Percentiles rank a stretch among this genome's conserved stretches.
These are phyloP conservation scores for Eimeria maxima DNA, from an alignment of 169 alveolate genomes.

Conservation along the genomic window DNA sequence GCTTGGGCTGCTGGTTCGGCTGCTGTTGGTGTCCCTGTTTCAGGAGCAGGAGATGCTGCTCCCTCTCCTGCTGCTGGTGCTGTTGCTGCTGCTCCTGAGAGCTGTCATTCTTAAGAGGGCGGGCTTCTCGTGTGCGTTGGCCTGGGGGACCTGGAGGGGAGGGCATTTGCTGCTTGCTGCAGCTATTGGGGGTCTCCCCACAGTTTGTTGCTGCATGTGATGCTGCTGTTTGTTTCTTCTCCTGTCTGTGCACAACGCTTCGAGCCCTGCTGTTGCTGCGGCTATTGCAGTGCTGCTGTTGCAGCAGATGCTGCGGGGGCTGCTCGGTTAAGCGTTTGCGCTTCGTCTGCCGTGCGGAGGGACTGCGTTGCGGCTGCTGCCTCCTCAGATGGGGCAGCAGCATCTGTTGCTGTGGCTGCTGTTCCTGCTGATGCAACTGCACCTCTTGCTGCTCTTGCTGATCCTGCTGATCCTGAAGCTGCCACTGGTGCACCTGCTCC, in stretches of 20 bases:
- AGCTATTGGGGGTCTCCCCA: background rate
- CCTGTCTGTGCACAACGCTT: background rate
- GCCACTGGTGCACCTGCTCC: background rate
- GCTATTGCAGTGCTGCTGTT: conserved; percentile 6
- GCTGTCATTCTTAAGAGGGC: background rate
- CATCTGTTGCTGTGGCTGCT: background rate
- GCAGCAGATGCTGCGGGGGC: conserved; percentile 26
- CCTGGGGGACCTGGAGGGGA: background rate
- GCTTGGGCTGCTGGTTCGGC: background rate
- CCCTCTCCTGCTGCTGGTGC: background rate
- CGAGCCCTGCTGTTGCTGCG: conserved; percentile 19
- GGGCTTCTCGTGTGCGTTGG: background rate
- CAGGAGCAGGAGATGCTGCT: background rate
- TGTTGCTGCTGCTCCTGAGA: conserved; percentile 1
- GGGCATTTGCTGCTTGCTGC: background rate
- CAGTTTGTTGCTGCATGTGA: background rate
- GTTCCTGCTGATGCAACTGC: background rate
- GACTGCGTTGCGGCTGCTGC: conserved; percentile 35
- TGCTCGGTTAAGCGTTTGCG: conserved; percentile 33
- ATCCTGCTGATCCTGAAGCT: background rate
- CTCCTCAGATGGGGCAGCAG: background rate
- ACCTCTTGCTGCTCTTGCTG: background rate
- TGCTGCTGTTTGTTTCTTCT: background rate
- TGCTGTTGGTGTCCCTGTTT: too few relatives aligned
- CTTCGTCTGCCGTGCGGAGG: conserved; percentile 40